phyloP scores from a whole-genome alignment of 2,329 filamentous ascomycete species.

The Cadophora sp. region DNA sequence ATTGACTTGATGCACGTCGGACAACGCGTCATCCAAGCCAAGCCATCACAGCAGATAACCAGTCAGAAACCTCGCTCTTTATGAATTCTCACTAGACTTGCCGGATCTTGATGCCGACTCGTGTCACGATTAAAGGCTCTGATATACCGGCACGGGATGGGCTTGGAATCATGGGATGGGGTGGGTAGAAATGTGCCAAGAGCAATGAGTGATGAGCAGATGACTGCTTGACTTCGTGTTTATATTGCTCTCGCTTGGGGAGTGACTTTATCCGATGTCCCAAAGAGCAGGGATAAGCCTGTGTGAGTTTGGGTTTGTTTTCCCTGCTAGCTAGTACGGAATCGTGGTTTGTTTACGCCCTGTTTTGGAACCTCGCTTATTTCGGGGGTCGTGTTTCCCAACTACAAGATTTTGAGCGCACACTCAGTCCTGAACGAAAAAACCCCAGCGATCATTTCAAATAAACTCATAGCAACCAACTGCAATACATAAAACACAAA shows the following conservation, averaged over 20 bases:
- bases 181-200: not conserved
- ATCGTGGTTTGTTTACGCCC: no score
- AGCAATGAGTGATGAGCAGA: not conserved
- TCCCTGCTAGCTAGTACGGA: no score
- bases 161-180: not conserved
- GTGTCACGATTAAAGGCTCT: slow-evolving; percentile 2
- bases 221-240: not conserved
- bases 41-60: no score
- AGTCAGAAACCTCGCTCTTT: no score
- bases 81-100: no score
- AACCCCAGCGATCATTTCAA: no score
- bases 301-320: not conserved
- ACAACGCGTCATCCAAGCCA: no score
- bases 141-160: slow-evolving; percentile 4
- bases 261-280: not conserved
- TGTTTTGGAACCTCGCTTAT: slow-evolving; percentile 5
- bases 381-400: not conserved
- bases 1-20: no score
- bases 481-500: no score
- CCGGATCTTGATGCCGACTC: not conserved
- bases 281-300: not conserved
- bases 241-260: not conserved
- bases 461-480: no score
- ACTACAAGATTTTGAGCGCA: no score
- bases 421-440: no score